Percentiles rank a stretch among this genome's conserved stretches.
Conservation (phyloP, 345 rosid genomes). For the Murraya paniculata region DNA sequence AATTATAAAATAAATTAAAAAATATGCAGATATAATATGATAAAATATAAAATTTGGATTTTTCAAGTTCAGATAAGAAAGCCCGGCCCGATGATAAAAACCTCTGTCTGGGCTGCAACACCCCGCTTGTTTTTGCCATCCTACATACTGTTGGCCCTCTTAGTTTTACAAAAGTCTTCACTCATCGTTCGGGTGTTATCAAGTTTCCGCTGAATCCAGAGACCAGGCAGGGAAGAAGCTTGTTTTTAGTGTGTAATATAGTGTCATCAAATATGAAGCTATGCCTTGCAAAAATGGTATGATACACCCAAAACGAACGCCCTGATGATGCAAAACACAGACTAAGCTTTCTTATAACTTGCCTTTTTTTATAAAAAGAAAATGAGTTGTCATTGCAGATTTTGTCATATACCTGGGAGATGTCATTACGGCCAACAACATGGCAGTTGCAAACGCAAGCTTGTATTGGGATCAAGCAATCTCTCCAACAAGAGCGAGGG, state of each 20-base stretch:
- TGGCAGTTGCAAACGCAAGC: conserved; percentile 68
- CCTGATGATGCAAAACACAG: neutral
- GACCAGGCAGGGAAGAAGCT: neutral
- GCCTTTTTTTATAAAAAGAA: too few species aligned
- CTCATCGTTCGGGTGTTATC: too few species aligned
- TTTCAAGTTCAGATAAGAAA: too few species aligned
- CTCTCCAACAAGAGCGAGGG: conserved; percentile 65
- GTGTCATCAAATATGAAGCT: neutral
- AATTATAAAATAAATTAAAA: too few species aligned
- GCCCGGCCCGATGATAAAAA: too few species aligned
- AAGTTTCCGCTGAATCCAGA: too few species aligned
- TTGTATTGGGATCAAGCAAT: conserved; percentile 78
- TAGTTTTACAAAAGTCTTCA: too few species aligned
- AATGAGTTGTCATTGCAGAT: conserved; percentile 38
- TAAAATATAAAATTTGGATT: too few species aligned
- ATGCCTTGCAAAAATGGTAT: neutral
- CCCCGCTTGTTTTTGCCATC: too few species aligned
- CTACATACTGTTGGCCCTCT: too few species aligned
- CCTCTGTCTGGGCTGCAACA: too few species aligned
- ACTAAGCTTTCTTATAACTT: neutral
- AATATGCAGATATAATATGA: too few species aligned
- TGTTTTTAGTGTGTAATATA: neutral
- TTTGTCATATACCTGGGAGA: conserved; percentile 88
- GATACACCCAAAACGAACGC: neutral
- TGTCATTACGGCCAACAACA: conserved; percentile 79